A percentile compares a stretch with the other conserved stretches of the same genome.
phyloP scores from a whole-genome alignment of 257 asterid species.

The Scutellaria minor region DNA sequence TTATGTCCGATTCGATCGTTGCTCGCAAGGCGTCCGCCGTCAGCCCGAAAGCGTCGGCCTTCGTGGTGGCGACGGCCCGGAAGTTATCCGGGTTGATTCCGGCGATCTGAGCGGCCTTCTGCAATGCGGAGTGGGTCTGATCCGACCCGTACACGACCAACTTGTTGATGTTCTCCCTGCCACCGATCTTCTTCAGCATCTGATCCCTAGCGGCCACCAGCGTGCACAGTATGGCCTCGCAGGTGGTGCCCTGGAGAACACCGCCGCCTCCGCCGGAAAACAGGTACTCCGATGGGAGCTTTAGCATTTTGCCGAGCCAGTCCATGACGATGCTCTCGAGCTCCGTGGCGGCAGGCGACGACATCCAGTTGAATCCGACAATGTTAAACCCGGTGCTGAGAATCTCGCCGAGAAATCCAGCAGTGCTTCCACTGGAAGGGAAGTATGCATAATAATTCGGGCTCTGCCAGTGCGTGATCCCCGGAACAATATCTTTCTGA shows the following conservation, averaged over 20 bases:
- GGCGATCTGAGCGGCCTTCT: constrained; percentile 71
- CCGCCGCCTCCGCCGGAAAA: constrained; percentile 90
- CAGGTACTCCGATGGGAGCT: constrained; percentile 59
- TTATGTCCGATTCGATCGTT: constrained; percentile 47
- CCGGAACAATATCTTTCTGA: constrained; percentile 67
- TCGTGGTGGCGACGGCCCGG: constrained; percentile 54
- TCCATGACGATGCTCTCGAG: constrained; percentile 85
- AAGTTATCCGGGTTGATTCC: constrained; percentile 63
- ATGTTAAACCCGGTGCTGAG: constrained; percentile 72
- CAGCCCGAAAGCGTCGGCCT: constrained; percentile 44
- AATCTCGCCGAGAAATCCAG: constrained; percentile 78
- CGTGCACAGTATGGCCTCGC: constrained; percentile 68
- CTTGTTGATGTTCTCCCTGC: constrained; percentile 52
- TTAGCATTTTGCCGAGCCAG: constrained; percentile 74
- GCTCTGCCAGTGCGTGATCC: constrained; percentile 83
- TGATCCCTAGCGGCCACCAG: constrained; percentile 71
- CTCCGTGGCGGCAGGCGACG: constrained; percentile 88
- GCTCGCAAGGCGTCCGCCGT: constrained; percentile 47
- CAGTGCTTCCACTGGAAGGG: constrained; percentile 71
- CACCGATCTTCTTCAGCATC: constrained; percentile 53
- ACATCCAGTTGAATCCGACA: constrained; percentile 86
- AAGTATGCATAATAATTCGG: constrained; percentile 77
- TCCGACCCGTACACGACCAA: constrained; percentile 76
- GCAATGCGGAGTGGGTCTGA: constrained; percentile 71
- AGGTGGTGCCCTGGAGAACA: constrained; percentile 76